Conservation (phyloP, 441 rosid genomes). For the Populus trichocarpa region DNA sequence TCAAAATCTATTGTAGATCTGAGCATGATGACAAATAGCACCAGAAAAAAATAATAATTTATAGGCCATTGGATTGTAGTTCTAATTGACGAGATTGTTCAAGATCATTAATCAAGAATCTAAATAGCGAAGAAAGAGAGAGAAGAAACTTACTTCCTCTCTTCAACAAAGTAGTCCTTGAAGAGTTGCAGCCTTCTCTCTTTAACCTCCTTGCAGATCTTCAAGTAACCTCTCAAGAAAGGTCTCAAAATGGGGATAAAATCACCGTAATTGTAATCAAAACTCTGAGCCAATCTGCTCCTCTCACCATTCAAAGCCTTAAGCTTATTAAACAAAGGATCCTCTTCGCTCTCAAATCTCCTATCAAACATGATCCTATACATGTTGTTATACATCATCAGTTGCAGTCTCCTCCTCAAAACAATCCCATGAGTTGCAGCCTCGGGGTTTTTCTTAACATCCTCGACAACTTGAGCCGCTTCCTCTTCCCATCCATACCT, state of each 20-base stretch:
- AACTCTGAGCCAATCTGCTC: slow-evolving; percentile 88
- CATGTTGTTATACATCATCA: slow-evolving; percentile 97
- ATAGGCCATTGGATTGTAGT: too few species aligned
- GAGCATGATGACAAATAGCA: too few species aligned
- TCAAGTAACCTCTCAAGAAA: slow-evolving; percentile 79
- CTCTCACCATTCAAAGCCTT: slow-evolving; percentile 96
- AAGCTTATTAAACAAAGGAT: slow-evolving; percentile 60
- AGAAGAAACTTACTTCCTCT: slow-evolving; percentile 69
- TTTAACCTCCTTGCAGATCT: slow-evolving; percentile 80
- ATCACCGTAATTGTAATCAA: slow-evolving; percentile 93
- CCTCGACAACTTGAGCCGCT: slow-evolving; percentile 74
- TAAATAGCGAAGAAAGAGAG: neutral
- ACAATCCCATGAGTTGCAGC: slow-evolving; percentile 65
- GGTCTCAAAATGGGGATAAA: slow-evolving; percentile 91
- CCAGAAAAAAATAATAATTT: too few species aligned
- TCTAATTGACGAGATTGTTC: too few species aligned
- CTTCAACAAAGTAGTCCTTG: slow-evolving; percentile 87
- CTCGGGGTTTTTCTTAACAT: slow-evolving; percentile 67
- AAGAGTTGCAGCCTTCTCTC: slow-evolving; percentile 70
- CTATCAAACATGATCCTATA: slow-evolving; percentile 85
- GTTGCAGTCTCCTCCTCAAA: slow-evolving; percentile 66
- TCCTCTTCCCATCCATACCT: slow-evolving; percentile 78
- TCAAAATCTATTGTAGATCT: too few species aligned
- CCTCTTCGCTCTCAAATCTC: slow-evolving; percentile 76
- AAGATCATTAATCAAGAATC: too few species aligned